Evolutionary conservation across 768 basidiomycete genomes (phyloP).

Genomic region (Leccinum subtestaceum): DNA sequence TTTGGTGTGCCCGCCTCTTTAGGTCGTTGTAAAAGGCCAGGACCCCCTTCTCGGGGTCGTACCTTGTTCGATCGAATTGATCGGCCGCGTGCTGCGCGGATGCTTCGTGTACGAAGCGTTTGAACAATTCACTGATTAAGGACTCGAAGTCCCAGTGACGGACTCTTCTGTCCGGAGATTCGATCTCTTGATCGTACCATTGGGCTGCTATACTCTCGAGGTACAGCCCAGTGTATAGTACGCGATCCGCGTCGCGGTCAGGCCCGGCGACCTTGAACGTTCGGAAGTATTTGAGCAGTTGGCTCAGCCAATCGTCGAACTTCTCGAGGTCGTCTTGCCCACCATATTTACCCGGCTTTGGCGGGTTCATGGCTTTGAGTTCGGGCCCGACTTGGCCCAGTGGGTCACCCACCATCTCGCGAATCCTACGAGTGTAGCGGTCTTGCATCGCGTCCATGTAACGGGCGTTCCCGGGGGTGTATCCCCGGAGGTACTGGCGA

Average conservation of each 20-base stretch:
- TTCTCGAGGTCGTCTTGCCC: not conserved
- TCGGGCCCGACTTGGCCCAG: too few relatives aligned
- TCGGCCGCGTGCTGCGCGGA: not conserved
- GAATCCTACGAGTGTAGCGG: too few relatives aligned
- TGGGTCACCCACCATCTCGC: too few relatives aligned
- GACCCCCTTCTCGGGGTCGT: not conserved
- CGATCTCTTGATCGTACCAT: not conserved
- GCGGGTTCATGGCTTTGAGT: not conserved
- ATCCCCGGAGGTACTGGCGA: too few relatives aligned
- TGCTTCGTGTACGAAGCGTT: not conserved
- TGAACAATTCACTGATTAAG: not conserved
- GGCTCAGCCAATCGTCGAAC: not conserved
- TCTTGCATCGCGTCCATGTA: too few relatives aligned
- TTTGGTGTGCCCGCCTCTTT: too few relatives aligned
- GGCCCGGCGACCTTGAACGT: not conserved
- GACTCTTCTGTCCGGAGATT: not conserved
- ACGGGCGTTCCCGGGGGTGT: too few relatives aligned
- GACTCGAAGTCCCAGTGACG: not conserved
- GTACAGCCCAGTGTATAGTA: not conserved
- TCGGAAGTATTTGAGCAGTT: not conserved
- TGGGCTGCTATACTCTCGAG: not conserved
- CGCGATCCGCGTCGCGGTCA: not conserved
- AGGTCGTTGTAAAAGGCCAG: not conserved
- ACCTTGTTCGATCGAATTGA: not conserved
- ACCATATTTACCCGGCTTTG: not conserved